These are phyloP conservation scores for Trichoderma breve DNA, from an alignment of 2,329 filamentous ascomycete species.

Conservation along the genomic window DNA sequence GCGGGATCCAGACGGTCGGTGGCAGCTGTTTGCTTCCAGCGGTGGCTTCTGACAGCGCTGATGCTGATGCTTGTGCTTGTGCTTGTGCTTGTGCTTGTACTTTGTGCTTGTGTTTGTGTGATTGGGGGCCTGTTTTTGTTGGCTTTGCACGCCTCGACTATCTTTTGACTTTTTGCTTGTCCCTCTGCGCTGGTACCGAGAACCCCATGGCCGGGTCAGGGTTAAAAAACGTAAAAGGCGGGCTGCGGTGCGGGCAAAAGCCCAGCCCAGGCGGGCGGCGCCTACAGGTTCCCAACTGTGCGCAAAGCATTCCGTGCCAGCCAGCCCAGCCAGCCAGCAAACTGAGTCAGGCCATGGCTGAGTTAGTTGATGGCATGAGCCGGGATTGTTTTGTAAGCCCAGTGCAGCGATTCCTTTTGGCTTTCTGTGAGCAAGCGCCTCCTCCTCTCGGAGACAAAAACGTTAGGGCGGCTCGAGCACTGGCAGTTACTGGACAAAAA, in stretches of 20 bases:
- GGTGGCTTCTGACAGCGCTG: neutral
- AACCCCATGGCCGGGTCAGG: neutral
- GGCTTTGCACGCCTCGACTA: neutral
- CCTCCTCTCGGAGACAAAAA: neutral
- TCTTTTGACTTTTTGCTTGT: neutral
- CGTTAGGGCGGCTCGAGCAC: neutral
- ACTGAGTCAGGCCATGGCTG: constrained; percentile 4
- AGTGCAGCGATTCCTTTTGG: too few relatives aligned
- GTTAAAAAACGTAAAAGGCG: neutral
- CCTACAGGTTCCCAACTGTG: neutral
- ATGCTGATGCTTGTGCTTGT: neutral
- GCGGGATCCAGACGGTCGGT: constrained; percentile 8
- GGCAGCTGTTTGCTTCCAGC: constrained; percentile 7
- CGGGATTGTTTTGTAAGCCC: neutral
- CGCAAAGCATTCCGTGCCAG: neutral
- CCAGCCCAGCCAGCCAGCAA: too few relatives aligned
- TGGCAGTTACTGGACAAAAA: neutral
- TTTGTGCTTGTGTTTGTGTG: neutral
- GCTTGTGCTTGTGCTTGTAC: neutral
- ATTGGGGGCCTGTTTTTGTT: neutral
- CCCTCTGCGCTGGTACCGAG: neutral
- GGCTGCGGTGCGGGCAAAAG: neutral
- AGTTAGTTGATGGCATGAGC: neutral
- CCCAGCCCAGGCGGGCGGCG: constrained; percentile 1
- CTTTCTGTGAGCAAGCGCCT: neutral